Percentiles rank a stretch among this genome's conserved stretches.
phyloP scores from a whole-genome alignment of 2,329 filamentous ascomycete genomes.

The Metarhizium humberi region DNA sequence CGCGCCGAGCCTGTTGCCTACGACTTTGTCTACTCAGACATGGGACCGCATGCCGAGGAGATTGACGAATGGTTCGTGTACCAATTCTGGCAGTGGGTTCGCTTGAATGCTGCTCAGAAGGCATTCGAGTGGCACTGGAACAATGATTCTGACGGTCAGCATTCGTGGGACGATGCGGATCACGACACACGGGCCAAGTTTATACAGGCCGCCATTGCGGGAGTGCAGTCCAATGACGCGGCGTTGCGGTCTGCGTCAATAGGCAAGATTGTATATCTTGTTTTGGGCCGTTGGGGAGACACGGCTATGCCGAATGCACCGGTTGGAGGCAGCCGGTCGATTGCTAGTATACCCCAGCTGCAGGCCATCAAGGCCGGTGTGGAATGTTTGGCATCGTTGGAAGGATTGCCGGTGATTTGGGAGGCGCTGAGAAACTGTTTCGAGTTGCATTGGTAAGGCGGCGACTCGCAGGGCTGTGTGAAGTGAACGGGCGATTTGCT shows the following conservation, averaged over 20 bases:
- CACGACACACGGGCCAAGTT: constrained; percentile 48
- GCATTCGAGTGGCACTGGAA: constrained; percentile 73
- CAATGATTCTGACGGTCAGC: constrained; percentile 29
- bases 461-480: neutral
- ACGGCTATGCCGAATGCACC: constrained; percentile 45
- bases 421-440: constrained; percentile 38
- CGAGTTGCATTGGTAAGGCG: constrained; percentile 41
- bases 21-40: constrained; percentile 74
- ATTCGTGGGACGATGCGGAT: constrained; percentile 58
- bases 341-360: constrained; percentile 48
- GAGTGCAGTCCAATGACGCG: constrained; percentile 34
- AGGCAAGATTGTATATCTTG: constrained; percentile 49
- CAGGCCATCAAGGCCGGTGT: constrained; percentile 48
- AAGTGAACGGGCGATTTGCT: neutral
- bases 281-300: constrained; percentile 61
- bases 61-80: constrained; percentile 98
- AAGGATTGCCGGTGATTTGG: constrained; percentile 43
- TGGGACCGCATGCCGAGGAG: constrained; percentile 70
- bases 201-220: constrained; percentile 41
- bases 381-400: constrained; percentile 38
- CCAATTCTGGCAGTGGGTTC: constrained; percentile 73
- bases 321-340: constrained; percentile 33
- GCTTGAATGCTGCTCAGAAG: constrained; percentile 64
- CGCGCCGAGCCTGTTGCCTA: constrained; percentile 64
- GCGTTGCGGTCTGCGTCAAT: constrained; percentile 43